Conservation (phyloP, 1,139 yeast species). For the Saccharomyces pastorianus region DNA sequence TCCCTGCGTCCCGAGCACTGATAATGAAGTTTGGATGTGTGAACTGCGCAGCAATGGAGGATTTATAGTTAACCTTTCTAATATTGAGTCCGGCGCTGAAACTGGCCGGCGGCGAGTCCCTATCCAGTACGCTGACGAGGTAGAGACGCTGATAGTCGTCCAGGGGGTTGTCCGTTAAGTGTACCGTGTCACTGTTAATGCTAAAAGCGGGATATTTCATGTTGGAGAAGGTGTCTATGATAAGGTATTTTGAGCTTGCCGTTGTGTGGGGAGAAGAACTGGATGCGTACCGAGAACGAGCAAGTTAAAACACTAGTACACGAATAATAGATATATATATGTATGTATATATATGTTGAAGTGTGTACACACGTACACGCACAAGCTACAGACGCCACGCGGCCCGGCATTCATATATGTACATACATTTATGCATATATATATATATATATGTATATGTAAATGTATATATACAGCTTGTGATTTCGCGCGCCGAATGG, state of each 20-base stretch:
- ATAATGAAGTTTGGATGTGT: neutral
- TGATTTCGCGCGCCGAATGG: neutral
- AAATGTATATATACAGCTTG: neutral
- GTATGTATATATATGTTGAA: neutral
- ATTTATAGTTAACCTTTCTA: neutral
- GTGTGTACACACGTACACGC: neutral
- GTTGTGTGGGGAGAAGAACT: neutral
- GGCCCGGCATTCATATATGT: neutral
- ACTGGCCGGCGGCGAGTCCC: neutral
- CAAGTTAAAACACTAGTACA: neutral
- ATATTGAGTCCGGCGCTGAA: neutral
- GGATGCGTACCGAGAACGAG: neutral
- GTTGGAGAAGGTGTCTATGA: neutral
- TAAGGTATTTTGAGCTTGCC: neutral
- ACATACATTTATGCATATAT: neutral
- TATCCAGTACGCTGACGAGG: slow-evolving; percentile 6
- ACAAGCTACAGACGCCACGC: neutral
- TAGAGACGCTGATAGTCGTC: slow-evolving; percentile 30
- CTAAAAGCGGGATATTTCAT: neutral
- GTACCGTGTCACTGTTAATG: slow-evolving; percentile 4
- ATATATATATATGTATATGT: too few species aligned
- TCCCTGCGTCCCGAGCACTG: neutral
- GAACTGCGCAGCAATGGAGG: neutral
- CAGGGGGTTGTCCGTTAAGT: slow-evolving; percentile 20
- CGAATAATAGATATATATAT: neutral